Evolutionary conservation across 1,284 basidiomycete species (phyloP).

Genomic region (Cerioporus squamosus): DNA sequence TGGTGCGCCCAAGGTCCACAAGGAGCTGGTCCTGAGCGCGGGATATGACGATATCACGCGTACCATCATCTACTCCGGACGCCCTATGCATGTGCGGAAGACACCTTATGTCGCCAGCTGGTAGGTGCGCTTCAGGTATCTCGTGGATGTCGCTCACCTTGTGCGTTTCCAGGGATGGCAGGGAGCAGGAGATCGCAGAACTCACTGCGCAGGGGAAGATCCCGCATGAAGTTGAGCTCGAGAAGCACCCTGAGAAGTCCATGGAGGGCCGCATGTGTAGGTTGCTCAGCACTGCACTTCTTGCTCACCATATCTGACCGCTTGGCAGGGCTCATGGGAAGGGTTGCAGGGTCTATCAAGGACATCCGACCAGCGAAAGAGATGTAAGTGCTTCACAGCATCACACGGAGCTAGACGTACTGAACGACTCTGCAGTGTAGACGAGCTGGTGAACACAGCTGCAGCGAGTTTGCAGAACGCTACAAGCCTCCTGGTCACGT

Average conservation of each 20-base stretch:
- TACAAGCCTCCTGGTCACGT: slow-evolving; percentile 32
- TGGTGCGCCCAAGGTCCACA: slow-evolving; percentile 81
- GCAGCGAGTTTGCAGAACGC: slow-evolving; percentile 48
- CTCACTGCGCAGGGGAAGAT: slow-evolving; percentile 72
- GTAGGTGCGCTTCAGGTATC: slow-evolving; percentile 38
- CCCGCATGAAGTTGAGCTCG: slow-evolving; percentile 77
- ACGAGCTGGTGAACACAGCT: slow-evolving; percentile 70
- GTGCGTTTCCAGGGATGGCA: slow-evolving; percentile 51
- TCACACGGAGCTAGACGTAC: background rate
- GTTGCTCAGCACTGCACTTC: slow-evolving; percentile 24
- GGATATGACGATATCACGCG: slow-evolving; percentile 75
- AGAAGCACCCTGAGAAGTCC: slow-evolving; percentile 70
- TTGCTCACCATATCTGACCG: background rate
- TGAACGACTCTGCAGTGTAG: slow-evolving; percentile 50
- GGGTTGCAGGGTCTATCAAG: slow-evolving; percentile 78
- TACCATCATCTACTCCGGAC: slow-evolving; percentile 82
- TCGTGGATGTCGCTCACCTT: too few relatives aligned
- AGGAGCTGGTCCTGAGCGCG: slow-evolving; percentile 67
- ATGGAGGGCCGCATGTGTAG: slow-evolving; percentile 63
- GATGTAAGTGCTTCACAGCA: slow-evolving; percentile 59
- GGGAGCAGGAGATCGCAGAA: slow-evolving; percentile 60
- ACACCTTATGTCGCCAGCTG: slow-evolving; percentile 77
- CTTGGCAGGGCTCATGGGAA: slow-evolving; percentile 81
- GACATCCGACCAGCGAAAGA: slow-evolving; percentile 82
- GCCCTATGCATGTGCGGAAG: slow-evolving; percentile 82